These are phyloP conservation scores for Phytophthora chlamydospora DNA, from an alignment of 352 stramenopile species.

Conservation along the genomic window DNA sequence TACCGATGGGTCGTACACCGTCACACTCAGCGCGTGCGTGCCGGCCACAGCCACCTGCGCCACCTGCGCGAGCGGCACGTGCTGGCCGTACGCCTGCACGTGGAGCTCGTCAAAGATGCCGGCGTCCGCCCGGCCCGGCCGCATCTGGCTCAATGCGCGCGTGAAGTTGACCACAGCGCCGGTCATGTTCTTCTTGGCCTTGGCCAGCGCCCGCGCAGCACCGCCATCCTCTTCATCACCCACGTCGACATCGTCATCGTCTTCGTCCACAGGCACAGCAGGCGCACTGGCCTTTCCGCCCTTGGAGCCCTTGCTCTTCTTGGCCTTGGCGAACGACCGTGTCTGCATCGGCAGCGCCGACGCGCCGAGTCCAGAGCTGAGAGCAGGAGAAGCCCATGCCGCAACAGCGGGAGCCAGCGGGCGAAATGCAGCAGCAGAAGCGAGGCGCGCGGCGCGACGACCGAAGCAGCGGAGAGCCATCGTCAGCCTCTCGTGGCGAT, in stretches of 20 bases:
- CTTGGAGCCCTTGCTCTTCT: conserved; percentile 64
- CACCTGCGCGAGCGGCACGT: conserved; percentile 77
- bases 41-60: conserved; percentile 76
- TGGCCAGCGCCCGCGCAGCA: conserved; percentile 46
- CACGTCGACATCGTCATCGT: conserved; percentile 20
- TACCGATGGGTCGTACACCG: conserved; percentile 85
- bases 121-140: conserved; percentile 75
- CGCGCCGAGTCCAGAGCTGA: neutral
- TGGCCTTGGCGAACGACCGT: conserved; percentile 74
- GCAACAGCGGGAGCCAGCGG: conserved; percentile 10
- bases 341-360: conserved; percentile 27
- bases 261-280: conserved; percentile 11
- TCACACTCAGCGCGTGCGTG: conserved; percentile 67
- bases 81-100: conserved; percentile 82
- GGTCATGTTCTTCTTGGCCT: conserved; percentile 83
- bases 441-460: conserved; percentile 26
- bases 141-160: conserved; percentile 77
- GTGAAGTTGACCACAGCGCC: conserved; percentile 82
- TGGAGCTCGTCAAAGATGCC: conserved; percentile 85
- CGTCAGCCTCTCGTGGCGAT: conserved; percentile 20
- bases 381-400: conserved; percentile 13
- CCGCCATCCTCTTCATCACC: conserved; percentile 38
- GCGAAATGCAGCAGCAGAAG: conserved; percentile 20
- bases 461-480: conserved; percentile 44
- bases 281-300: conserved; percentile 10